Evolutionary conservation across 208 protist genomes (phyloP).

Genomic region (Acanthamoeba quina): DNA sequence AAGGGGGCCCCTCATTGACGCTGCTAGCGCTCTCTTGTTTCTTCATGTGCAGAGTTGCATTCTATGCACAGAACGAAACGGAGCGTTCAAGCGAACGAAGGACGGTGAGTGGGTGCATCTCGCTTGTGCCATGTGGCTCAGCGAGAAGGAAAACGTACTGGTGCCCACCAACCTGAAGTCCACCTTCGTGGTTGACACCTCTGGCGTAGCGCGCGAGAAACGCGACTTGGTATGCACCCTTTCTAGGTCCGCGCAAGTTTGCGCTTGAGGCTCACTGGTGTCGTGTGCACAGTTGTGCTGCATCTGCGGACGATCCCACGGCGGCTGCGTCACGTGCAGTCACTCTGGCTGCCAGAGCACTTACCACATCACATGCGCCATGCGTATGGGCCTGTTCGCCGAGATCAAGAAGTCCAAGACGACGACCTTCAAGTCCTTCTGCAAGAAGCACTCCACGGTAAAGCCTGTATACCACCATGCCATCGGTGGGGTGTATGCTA

Average conservation of each 20-base stretch:
- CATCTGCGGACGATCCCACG: conserved; percentile 52
- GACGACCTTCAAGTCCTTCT: conserved; percentile 25
- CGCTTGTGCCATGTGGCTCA: conserved; percentile 36
- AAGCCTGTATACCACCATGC: neutral
- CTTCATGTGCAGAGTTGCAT: neutral
- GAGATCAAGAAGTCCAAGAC: conserved; percentile 53
- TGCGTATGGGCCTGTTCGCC: conserved; percentile 48
- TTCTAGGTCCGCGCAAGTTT: no score
- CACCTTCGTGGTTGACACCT: conserved; percentile 41
- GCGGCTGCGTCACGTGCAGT: conserved; percentile 27
- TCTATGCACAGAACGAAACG: conserved; percentile 34
- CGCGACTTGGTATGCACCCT: conserved; percentile 33
- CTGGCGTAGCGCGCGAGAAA: conserved; percentile 23
- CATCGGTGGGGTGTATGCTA: neutral
- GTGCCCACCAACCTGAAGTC: conserved; percentile 52
- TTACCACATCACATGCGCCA: conserved; percentile 49
- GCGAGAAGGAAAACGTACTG: conserved; percentile 35
- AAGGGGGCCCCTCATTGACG: neutral
- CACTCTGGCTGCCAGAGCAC: conserved; percentile 16
- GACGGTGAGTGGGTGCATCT: conserved; percentile 58
- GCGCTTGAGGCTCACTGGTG: neutral
- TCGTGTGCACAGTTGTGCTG: neutral
- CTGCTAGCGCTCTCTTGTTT: neutral
- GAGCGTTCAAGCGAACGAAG: conserved; percentile 54
- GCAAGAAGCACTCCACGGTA: conserved; percentile 59